phyloP scores from a whole-genome alignment of 345 rosid genomes.

The Rubroshorea leprosula region DNA sequence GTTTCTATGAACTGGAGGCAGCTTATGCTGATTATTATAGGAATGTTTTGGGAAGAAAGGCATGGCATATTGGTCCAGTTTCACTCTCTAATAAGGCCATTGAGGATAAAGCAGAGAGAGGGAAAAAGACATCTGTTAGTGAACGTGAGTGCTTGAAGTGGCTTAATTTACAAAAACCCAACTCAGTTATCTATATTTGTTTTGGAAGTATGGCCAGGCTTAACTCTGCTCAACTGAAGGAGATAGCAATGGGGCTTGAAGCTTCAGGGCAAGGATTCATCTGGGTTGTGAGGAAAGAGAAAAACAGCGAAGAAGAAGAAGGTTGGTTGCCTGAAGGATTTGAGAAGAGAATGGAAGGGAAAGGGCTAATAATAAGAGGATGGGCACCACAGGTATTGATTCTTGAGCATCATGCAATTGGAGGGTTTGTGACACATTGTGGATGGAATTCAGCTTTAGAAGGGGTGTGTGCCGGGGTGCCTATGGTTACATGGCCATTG shows the following conservation, averaged over 20 bases:
- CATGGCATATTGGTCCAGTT: slow-evolving; percentile 64
- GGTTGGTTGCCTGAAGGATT: too few relatives aligned
- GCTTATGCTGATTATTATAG: slow-evolving; percentile 30
- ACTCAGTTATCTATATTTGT: slow-evolving; percentile 48
- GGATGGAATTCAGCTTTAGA: too few relatives aligned
- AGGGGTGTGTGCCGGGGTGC: too few relatives aligned
- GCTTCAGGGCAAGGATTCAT: slow-evolving; percentile 44
- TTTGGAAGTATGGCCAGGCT: slow-evolving; percentile 39
- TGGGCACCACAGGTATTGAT: too few relatives aligned
- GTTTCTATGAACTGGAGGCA: slow-evolving; percentile 38
- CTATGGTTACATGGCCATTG: too few relatives aligned
- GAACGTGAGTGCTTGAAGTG: slow-evolving; percentile 36
- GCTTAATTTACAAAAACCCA: slow-evolving; percentile 44
- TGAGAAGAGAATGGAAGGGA: too few relatives aligned
- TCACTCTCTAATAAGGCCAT: slow-evolving; percentile 27
- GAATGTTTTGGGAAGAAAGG: slow-evolving; percentile 34
- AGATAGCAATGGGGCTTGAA: slow-evolving; percentile 48
- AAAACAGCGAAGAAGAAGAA: too few relatives aligned
- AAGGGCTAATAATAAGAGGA: too few relatives aligned
- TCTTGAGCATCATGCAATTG: too few relatives aligned
- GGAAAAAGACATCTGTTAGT: slow-evolving; percentile 23
- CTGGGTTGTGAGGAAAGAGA: too few relatives aligned
- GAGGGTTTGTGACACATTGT: too few relatives aligned
- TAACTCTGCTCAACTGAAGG: slow-evolving; percentile 25
- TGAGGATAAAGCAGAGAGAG: slow-evolving; percentile 41